Base-by-base conservation (phyloP, 1,284 basidiomycete species). In the Austroboletus novae-zelandiae region DNA sequence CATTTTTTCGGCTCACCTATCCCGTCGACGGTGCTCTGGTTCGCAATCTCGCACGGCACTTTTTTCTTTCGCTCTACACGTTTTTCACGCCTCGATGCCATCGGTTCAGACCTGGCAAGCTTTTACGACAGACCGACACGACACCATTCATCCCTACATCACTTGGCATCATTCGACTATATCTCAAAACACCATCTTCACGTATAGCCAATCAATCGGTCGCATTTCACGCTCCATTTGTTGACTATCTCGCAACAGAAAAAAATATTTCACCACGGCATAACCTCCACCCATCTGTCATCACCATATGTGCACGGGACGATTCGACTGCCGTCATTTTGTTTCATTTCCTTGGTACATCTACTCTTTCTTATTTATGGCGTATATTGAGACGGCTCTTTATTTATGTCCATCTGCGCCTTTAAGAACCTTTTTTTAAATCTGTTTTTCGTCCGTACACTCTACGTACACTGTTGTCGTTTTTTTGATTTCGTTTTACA, bases 331-430 rank as follows among this genome's bases (percentile, higher is more conserved):
- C 61, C 59, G 50, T 55, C 65, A 57, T 53, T 36, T 37, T 23
- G 8, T 51, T 45, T 30, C 5, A 30, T 30, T 55, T 27, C 45
- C 30, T 39, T 45, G 44, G 41, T 53, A 47, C 32, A 65, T 58
- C 41, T 58, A 56, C 56, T 27, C 43, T 40, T 41, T 20, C 4
- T 31, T 61, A 69, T 66, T 68, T 66, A 66, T 53, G 61, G 63
- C 62, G 64, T 68, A 64, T 66, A 52, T 62, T 52, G 61, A 8
- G 66, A 50, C 55, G 40, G 8, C 27, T 27, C 25, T 43, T 69
- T 69, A 66, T 69, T 56, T 69, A 66, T 61, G 66, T 64, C 60
- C 60, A 54, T 60, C 64, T 66, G 47, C 62, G 66, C 61, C 65
- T 27, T 42, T 50, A 47, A 65, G 45, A 50, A 23, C 15, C 7